Conservation (phyloP, 2,329 filamentous ascomycete species). For the Trichoderma semiorbis region DNA sequence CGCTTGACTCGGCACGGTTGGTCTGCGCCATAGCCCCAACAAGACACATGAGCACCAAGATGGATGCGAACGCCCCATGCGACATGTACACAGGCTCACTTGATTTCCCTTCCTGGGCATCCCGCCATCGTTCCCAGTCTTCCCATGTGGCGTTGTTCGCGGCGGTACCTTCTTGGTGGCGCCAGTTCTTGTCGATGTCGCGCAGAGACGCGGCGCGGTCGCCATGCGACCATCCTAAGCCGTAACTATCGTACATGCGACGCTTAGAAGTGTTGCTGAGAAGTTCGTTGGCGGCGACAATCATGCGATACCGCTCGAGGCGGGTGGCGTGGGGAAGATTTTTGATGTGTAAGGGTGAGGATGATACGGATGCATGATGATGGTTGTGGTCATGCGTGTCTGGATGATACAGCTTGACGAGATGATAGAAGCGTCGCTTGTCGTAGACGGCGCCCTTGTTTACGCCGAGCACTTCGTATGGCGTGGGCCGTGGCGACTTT, state of each 20-base stretch:
- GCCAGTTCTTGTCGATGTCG: constrained; percentile 47
- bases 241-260: constrained; percentile 75
- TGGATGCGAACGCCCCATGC: constrained; percentile 68
- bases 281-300: constrained; percentile 84
- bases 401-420: constrained; percentile 95
- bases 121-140: constrained; percentile 85
- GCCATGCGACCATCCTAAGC: constrained; percentile 73
- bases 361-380: neutral
- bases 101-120: constrained; percentile 46
- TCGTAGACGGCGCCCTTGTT: constrained; percentile 64
- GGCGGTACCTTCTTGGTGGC: constrained; percentile 44
- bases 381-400: constrained; percentile 52
- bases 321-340: constrained; percentile 52
- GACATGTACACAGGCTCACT: constrained; percentile 65
- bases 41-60: constrained; percentile 68
- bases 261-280: constrained; percentile 78
- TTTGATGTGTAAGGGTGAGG: neutral
- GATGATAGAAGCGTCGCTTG: constrained; percentile 80
- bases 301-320: constrained; percentile 84
- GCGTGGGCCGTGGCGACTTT: constrained; percentile 58
- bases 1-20: constrained; percentile 61
- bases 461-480: constrained; percentile 80
- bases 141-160: constrained; percentile 90
- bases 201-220: constrained; percentile 47
- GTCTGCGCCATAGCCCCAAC: constrained; percentile 71